Conservation (phyloP, 2,329 filamentous ascomycete genomes). For the Sporothrix inflata region DNA sequence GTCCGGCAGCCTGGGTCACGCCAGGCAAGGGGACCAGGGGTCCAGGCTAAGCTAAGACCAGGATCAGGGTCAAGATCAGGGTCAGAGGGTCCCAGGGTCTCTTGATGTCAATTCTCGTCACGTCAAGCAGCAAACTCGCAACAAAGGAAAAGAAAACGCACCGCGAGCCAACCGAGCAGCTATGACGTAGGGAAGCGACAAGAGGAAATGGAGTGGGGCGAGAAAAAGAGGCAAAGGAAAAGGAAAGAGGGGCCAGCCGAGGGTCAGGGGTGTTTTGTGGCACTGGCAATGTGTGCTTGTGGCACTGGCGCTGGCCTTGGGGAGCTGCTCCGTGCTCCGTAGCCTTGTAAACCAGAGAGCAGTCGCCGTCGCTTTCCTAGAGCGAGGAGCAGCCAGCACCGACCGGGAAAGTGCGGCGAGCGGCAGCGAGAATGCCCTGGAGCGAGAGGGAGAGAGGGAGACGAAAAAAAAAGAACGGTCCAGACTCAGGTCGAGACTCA, state of each 20-base stretch:
- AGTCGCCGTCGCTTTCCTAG: neutral
- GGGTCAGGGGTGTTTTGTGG: neutral
- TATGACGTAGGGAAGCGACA: neutral
- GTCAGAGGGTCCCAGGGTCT: neutral
- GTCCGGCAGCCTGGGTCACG: neutral
- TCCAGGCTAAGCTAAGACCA: neutral
- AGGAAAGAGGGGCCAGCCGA: neutral
- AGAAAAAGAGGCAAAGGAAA: neutral
- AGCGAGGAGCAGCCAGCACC: neutral
- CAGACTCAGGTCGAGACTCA: neutral
- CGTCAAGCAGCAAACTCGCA: neutral
- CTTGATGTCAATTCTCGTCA: neutral
- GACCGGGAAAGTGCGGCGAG: neutral
- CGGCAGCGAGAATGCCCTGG: no score
- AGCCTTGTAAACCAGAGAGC: neutral
- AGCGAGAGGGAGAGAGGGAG: neutral
- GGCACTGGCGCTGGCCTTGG: neutral
- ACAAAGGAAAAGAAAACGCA: neutral
- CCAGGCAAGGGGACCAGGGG: neutral
- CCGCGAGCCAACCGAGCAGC: neutral
- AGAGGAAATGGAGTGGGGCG: neutral
- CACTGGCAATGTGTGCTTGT: neutral
- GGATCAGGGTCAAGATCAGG: neutral
- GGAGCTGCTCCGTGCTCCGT: conserved; percentile 12
- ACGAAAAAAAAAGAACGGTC: neutral